Evolutionary conservation across 2,329 filamentous ascomycete species (phyloP).

Genomic region (Pestalotiopsis fici): DNA sequence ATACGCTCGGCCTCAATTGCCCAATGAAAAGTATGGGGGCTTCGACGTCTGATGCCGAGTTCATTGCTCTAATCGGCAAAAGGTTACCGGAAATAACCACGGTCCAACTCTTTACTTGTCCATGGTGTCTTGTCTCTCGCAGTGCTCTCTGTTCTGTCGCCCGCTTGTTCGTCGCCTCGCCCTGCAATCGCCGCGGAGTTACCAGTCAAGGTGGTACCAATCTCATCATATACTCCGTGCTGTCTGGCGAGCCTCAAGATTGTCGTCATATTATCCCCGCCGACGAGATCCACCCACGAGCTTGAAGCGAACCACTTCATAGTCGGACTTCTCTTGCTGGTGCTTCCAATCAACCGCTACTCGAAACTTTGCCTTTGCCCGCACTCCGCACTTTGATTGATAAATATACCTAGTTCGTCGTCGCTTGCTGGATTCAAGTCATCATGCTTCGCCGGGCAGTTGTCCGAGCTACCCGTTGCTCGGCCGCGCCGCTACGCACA

Average conservation of each 20-base stretch:
- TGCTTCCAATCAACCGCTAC: background rate
- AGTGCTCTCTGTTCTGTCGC: too few species aligned
- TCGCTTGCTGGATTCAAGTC: background rate
- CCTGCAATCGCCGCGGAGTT: background rate
- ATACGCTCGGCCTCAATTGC: slow-evolving; percentile 2
- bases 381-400: background rate
- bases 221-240: too few species aligned
- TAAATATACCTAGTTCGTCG: background rate
- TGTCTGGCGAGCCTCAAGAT: too few species aligned
- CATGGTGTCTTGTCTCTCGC: background rate
- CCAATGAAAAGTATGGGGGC: background rate
- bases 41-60: background rate
- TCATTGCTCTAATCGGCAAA: slow-evolving; percentile 6
- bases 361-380: background rate
- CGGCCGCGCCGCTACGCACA: slow-evolving; percentile 14
- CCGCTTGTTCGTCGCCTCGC: background rate
- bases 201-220: too few species aligned
- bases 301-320: background rate
- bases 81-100: slow-evolving; percentile 3
- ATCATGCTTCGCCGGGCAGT: slow-evolving; percentile 30
- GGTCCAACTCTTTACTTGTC: background rate
- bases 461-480: slow-evolving; percentile 24
- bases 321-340: too few species aligned
- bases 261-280: background rate
- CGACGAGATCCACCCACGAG: background rate